Base-by-base conservation (phyloP, 306 rosid genomes). In the Prosopis cineraria region DNA sequence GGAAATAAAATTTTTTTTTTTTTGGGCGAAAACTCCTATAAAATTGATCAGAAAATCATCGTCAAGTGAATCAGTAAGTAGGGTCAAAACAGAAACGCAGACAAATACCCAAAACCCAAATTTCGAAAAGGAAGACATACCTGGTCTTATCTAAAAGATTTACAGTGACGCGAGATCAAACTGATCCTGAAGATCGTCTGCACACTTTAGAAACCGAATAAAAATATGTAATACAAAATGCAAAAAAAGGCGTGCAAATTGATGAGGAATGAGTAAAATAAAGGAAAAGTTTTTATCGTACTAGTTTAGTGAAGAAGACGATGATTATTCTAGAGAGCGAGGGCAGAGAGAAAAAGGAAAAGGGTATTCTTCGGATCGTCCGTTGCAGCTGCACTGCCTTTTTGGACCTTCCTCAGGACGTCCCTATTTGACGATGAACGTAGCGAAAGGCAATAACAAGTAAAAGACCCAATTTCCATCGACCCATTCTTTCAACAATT, bases 331-430 rank as follows among this genome's bases (percentile, higher is more conserved):
- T 27, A 43, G 40, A 27, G 41, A 50, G 29, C 63, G 44, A 62
- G 81, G 36, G 31, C 52, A 37, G 45, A 73, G 29, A 64, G 76
- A 73, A 75, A 67, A 59, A 43, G 25, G 73, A 81, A 86, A 86
- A 41, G 83, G 89, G 82, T 79, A 78, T 59, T 87, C 84, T 86
- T 88, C 83, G 89, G 90, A 91, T 85, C 90, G 89, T 91, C 97
- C 84, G 92, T 73, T 87, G 85, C 68, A 74, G 81, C 79, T 67
- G 85, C 80, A 84, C 85, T 76, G 93, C 80, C 89, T 86, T 86
- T 88, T 81, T 89, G 89, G 96, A 89, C 86, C 91, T 89, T 81
- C 79, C 75, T 77, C 75, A 43, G 90, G 81, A 85, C 83, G 83
- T 83, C 85, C 88, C 89, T 87, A 86, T 64, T 76, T 81, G 87